A percentile compares a stretch with the other conserved stretches of the same genome.
phyloP scores from a whole-genome alignment of 495 filamentous ascomycete species.

The Penicillium taxi region DNA sequence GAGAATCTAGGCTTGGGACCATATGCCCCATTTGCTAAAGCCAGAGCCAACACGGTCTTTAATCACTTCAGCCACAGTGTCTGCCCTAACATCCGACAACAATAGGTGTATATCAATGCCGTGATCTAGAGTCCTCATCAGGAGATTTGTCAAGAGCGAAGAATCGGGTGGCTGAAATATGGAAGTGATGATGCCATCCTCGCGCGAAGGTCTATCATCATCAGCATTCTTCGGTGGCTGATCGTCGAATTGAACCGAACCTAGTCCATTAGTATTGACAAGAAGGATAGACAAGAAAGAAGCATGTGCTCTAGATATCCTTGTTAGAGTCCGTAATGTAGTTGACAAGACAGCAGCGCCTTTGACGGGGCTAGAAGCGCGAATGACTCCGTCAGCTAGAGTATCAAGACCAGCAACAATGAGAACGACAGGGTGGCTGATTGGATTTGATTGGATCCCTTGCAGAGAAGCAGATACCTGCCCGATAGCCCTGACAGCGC shows the following conservation, averaged over 20 bases:
- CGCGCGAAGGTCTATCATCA: slow-evolving; percentile 3
- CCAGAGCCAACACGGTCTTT: slow-evolving; percentile 34
- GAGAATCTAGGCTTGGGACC: slow-evolving; percentile 13
- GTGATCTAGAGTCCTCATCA: slow-evolving; percentile 36
- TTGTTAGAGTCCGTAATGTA: slow-evolving; percentile 27
- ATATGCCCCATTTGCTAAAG: slow-evolving; percentile 35
- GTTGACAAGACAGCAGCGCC: slow-evolving; percentile 32
- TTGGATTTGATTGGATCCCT: slow-evolving; percentile 4
- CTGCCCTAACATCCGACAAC: slow-evolving; percentile 21
- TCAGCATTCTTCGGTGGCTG: background rate
- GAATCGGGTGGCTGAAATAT: slow-evolving; percentile 20
- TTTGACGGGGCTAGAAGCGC: slow-evolving; percentile 33
- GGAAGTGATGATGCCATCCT: slow-evolving; percentile 28
- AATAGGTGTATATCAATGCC: slow-evolving; percentile 37
- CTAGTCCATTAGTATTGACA: slow-evolving; percentile 34
- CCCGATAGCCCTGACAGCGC: slow-evolving; percentile 28
- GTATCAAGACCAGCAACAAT: slow-evolving; percentile 36
- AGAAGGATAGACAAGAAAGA: slow-evolving; percentile 30
- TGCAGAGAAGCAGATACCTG: slow-evolving; percentile 26
- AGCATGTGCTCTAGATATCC: slow-evolving; percentile 22
- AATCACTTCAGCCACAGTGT: slow-evolving; percentile 31
- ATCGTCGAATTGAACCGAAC: slow-evolving; percentile 9
- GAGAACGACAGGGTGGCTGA: slow-evolving; percentile 13
- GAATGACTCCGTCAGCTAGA: slow-evolving; percentile 31
- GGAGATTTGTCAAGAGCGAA: slow-evolving; percentile 23